phyloP scores from a whole-genome alignment of 257 asterid genomes.

The Nicotiana knightiana region DNA sequence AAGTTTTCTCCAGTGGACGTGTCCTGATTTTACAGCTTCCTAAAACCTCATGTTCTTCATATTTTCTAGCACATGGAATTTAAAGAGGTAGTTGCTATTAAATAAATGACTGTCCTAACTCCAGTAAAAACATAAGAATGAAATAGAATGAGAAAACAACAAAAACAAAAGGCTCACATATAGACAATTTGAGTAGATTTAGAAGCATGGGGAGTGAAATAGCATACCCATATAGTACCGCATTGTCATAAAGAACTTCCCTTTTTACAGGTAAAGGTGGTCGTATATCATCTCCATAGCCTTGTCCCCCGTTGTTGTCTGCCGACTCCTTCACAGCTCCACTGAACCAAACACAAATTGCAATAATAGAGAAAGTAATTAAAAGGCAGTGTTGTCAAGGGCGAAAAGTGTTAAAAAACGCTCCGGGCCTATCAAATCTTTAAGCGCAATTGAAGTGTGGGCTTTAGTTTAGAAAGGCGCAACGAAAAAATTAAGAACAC shows the following conservation, averaged over 20 bases:
- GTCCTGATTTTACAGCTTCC: background rate
- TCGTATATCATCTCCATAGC: slow-evolving; percentile 57
- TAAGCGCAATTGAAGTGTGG: too few relatives aligned
- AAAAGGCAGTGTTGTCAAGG: too few relatives aligned
- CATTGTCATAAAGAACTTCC: slow-evolving; percentile 80
- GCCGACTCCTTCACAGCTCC: slow-evolving; percentile 38
- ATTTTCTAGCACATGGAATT: background rate
- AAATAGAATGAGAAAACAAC: background rate
- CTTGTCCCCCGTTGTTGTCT: slow-evolving; percentile 34
- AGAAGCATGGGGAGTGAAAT: slow-evolving; percentile 14
- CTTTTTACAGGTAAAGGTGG: slow-evolving; percentile 94
- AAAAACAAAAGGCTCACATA: background rate
- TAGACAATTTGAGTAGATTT: background rate
- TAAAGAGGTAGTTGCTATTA: background rate
- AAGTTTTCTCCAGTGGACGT: background rate
- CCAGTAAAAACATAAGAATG: background rate
- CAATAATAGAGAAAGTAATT: background rate
- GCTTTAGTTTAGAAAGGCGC: too few relatives aligned
- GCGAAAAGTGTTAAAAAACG: too few relatives aligned
- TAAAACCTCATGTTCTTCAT: background rate
- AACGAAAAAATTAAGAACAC: too few relatives aligned
- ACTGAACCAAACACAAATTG: slow-evolving; percentile 22
- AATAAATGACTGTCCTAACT: background rate
- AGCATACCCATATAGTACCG: slow-evolving; percentile 58
- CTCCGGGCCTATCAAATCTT: too few relatives aligned